phyloP scores from a whole-genome alignment of 192 early-diverging fungal genomes.

The Neocallimastix lanati region DNA sequence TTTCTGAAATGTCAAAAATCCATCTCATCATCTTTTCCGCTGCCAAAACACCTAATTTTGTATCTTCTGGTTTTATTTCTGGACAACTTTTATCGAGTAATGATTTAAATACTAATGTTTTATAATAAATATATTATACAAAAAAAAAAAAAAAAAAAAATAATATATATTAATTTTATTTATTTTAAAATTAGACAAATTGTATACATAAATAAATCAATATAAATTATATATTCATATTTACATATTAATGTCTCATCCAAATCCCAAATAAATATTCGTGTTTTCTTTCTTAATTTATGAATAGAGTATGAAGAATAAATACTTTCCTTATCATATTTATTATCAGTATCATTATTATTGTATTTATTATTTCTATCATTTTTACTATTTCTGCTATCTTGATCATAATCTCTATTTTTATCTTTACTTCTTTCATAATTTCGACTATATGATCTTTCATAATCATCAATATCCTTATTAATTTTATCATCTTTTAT shows the following conservation, averaged over 20 bases:
- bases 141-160: no score
- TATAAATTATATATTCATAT: no score
- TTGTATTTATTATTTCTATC: not conserved
- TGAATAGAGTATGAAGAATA: not conserved
- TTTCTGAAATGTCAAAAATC: not conserved
- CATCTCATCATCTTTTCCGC: not conserved
- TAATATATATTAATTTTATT: no score
- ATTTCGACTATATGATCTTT: no score
- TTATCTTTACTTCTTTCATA: not conserved
- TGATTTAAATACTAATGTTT: not conserved
- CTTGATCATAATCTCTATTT: not conserved
- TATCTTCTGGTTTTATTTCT: not conserved
- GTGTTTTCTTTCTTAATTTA: not conserved
- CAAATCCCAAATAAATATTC: not conserved
- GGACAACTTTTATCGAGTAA: not conserved
- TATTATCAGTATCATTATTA: not conserved
- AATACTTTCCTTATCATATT: not conserved
- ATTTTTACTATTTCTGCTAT: not conserved
- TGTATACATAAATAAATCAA: no score
- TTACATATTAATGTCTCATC: not conserved
- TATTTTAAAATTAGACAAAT: no score
- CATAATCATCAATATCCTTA: no score
- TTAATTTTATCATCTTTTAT: no score
- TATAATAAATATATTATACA: no score
- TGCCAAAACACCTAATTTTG: not conserved